A percentile compares a stretch with the other conserved stretches of the same genome.
Conservation (phyloP, 1,139 yeast species). For the Magnusiomyces tetraspermus region DNA sequence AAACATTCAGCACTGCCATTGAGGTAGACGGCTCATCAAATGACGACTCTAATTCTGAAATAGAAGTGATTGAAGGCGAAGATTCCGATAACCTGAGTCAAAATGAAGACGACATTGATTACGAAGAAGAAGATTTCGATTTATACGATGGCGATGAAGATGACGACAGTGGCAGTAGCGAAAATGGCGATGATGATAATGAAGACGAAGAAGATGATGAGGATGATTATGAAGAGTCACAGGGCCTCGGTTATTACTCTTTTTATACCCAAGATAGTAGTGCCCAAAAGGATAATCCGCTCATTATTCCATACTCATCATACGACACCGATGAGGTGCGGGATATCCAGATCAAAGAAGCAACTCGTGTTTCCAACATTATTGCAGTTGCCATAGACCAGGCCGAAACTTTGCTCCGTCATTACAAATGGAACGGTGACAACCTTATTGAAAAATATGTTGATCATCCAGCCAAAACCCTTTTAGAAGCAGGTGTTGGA, state of each 20-base stretch:
- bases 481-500: conserved; percentile 43
- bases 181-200: neutral
- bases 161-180: neutral
- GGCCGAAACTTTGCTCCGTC: conserved; percentile 47
- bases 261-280: neutral
- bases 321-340: conserved; percentile 26
- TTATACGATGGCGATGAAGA: no score
- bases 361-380: conserved; percentile 30
- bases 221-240: neutral
- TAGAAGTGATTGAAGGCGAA: no score
- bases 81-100: no score
- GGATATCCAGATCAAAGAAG: conserved; percentile 22
- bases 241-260: conserved; percentile 5
- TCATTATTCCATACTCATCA: conserved; percentile 26
- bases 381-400: conserved; percentile 34
- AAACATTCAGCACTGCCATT: no score
- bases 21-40: no score
- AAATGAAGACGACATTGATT: no score
- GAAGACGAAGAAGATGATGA: neutral
- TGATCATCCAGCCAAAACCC: conserved; percentile 42
- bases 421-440: conserved; percentile 67
- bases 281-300: conserved; percentile 17
- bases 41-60: no score
- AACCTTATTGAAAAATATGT: conserved; percentile 59
- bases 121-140: no score